Conservation (phyloP, 2,329 filamentous ascomycete species). For the Zasmidium citrigriseum region DNA sequence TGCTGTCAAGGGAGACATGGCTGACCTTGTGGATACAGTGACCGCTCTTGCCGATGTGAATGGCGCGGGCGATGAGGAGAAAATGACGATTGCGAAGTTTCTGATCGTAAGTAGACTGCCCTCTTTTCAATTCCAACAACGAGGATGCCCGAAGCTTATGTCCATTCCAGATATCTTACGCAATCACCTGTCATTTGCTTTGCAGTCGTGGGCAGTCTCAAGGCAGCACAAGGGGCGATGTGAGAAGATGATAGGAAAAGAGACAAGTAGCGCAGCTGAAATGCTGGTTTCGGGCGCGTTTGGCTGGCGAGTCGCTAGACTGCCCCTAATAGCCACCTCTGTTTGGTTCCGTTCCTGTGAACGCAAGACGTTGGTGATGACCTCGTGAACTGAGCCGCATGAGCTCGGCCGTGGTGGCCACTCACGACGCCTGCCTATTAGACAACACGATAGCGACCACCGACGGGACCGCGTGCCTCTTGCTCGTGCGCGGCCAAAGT, state of each 20-base stretch:
- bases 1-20: no score
- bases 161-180: neutral
- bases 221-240: neutral
- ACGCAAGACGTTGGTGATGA: neutral
- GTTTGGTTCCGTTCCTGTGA: neutral
- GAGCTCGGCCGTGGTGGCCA: neutral
- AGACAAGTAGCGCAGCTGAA: neutral
- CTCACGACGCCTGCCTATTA: conserved; percentile 39
- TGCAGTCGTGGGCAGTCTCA: neutral
- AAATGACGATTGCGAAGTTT: neutral
- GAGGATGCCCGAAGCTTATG: neutral
- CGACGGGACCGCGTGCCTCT: conserved; percentile 72
- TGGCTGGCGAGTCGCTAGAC: neutral
- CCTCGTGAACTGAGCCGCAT: neutral
- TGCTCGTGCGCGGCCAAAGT: conserved; percentile 88
- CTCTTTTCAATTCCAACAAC: neutral
- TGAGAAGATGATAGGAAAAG: neutral
- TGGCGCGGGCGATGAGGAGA: neutral
- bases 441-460: conserved; percentile 78
- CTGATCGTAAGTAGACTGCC: neutral
- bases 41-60: conserved; percentile 1
- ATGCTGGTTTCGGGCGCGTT: neutral
- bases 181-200: neutral
- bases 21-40: neutral
- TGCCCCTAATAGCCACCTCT: neutral